Percentiles rank a stretch among this genome's conserved stretches.
Conservation (phyloP, 1,284 basidiomycete species). For the Trichosporon sp. region DNA sequence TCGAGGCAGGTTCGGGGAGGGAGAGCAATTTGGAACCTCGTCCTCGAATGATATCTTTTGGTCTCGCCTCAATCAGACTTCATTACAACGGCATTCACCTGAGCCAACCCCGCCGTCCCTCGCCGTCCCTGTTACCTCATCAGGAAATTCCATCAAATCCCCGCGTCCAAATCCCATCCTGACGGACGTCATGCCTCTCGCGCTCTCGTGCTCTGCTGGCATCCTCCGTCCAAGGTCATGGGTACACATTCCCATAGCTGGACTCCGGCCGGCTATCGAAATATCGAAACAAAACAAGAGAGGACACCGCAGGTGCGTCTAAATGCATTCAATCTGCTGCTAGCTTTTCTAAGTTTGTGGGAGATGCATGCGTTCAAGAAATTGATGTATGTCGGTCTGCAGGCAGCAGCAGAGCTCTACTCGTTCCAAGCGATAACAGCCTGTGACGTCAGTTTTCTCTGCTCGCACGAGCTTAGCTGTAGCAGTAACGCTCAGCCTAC, state of each 20-base stretch:
- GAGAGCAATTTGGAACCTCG: not conserved
- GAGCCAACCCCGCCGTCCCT: not conserved
- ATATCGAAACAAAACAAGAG: not conserved
- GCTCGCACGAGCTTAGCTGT: not conserved
- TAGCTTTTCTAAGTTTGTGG: too few species aligned
- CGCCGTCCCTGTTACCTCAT: not conserved
- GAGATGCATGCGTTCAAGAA: slow-evolving; percentile 3
- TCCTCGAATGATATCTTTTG: not conserved
- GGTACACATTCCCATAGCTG: too few species aligned
- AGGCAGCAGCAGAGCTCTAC: slow-evolving; percentile 50
- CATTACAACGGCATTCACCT: not conserved
- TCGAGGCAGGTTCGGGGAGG: too few species aligned
- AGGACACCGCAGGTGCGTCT: not conserved
- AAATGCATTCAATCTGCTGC: too few species aligned
- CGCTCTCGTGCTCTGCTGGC: not conserved
- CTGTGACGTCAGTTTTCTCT: slow-evolving; percentile 14
- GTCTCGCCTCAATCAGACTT: not conserved
- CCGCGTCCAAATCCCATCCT: not conserved
- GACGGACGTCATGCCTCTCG: not conserved
- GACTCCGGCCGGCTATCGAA: too few species aligned
- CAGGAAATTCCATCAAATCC: not conserved
- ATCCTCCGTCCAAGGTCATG: not conserved
- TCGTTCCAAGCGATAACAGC: slow-evolving; percentile 63
- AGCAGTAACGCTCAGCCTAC: slow-evolving; percentile 8
- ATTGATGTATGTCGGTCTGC: not conserved